phyloP scores from a whole-genome alignment of 2,329 filamentous ascomycete genomes.

The Rachicladosporium sp. region DNA sequence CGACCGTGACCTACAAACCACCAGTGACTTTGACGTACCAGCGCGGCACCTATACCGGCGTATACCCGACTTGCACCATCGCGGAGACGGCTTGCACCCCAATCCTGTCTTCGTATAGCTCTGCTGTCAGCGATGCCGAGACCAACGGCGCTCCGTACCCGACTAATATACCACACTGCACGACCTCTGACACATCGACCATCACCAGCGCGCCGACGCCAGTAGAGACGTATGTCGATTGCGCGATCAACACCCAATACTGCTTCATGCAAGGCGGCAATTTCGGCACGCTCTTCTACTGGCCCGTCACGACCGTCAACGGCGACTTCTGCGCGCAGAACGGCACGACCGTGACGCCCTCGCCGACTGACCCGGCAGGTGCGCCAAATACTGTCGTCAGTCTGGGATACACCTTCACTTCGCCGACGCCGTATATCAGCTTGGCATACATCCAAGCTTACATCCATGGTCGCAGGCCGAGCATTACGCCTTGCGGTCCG shows the following conservation, averaged over 20 bases:
- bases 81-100: background rate
- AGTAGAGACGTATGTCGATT: background rate
- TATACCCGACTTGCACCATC: background rate
- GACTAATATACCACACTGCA: no score
- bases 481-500: no score
- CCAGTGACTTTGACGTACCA: no score
- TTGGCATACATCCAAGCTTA: conserved; percentile 3
- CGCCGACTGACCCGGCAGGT: conserved; percentile 1
- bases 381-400: conserved; percentile 2
- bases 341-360: conserved; percentile 2
- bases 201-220: no score
- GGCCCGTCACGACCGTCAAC: conserved; percentile 3
- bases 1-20: no score
- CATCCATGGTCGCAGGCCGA: no score
- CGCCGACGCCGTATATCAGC: conserved; percentile 3
- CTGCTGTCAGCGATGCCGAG: no score
- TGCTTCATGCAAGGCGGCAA: background rate
- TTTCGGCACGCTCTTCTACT: conserved; percentile 1
- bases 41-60: background rate
- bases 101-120: no score
- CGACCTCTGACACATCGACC: no score
- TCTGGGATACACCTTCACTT: conserved; percentile 4
- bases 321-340: conserved; percentile 5
- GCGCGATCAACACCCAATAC: conserved; percentile 1
- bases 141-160: no score